Base-by-base conservation (phyloP, 2,329 filamentous ascomycete genomes). In the Penicillium polonicum region DNA sequence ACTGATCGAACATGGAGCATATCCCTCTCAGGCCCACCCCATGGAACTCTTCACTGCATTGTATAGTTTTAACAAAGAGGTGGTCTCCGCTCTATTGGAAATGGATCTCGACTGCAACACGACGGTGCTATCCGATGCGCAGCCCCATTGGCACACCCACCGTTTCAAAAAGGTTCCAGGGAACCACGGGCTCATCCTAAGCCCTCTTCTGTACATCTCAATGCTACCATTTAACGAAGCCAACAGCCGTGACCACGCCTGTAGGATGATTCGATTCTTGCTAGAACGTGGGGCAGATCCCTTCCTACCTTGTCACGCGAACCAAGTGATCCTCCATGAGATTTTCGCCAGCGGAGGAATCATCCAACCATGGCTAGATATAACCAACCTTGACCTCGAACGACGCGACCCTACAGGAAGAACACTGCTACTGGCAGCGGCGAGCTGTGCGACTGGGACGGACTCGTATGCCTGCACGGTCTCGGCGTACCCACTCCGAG, bases 171-270 rank as follows among this genome's bases (percentile, higher is more conserved):
- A 57, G 15, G 7, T 41, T 29, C 23, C 46, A 4, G 5, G 2
- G 8, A 17, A 12, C 4, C 27, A n/a, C 3, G 55, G 51, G 25
- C 8, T 44, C 17, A 19, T 60, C 12, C 39, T 64, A 25, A 52
- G 42, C 7, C 62, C 65, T 17, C 51, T 67, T 17, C 42, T 57
- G 27, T 66, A 65, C 39, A 61, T 64, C 23, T 60, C 63, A 10
- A 58, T 55, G 52, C n/a, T 45, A 4, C 41, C 48, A 9, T 65
- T 63, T 41, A 65, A 65, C 43, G 60, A 63, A 31, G 21, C 23
- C 15, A 38, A 64, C 46, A 59, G 49, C 35, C 61, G 57, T 10
- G 51, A 60, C 29, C 36, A 59, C 13, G 62, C 62, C 4, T 60
- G 57, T 15, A 36, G 42, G 10, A 61, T 63, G 43, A 58, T 65